Evolutionary conservation across 192 early-diverging fungal genomes (phyloP).

Genomic region (Mortierella claussenii): DNA sequence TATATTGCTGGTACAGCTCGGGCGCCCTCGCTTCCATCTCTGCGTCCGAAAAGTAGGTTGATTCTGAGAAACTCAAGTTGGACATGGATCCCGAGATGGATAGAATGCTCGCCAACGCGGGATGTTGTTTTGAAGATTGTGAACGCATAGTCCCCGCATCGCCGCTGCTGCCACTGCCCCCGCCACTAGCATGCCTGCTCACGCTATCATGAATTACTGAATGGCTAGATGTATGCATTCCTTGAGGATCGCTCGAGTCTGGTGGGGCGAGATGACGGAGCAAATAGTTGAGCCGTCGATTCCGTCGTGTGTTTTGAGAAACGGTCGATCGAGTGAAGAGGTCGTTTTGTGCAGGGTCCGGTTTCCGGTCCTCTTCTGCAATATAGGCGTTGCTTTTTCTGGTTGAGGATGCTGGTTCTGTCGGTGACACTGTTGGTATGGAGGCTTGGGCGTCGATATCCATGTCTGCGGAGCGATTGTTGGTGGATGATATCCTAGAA

Average conservation of each 20-base stretch:
- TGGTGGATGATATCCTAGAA: background rate
- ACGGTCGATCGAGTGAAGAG: constrained; percentile 32
- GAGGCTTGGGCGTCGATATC: background rate
- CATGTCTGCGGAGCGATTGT: too few relatives aligned
- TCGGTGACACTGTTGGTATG: background rate
- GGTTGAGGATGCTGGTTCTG: background rate
- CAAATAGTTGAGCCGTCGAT: constrained; percentile 43
- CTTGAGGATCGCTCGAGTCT: constrained; percentile 3
- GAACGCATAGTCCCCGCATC: background rate
- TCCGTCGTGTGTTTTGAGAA: constrained; percentile 30
- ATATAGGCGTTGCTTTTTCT: background rate
- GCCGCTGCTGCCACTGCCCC: background rate
- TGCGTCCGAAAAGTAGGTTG: constrained; percentile 51
- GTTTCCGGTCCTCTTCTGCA: constrained; percentile 14
- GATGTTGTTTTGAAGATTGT: too few relatives aligned
- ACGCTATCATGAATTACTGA: background rate
- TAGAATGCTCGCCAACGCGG: constrained; percentile 32
- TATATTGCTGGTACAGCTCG: constrained; percentile 47
- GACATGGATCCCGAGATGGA: constrained; percentile 51
- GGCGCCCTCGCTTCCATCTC: constrained; percentile 46
- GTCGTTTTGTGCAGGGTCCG: constrained; percentile 23
- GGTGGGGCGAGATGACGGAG: constrained; percentile 48
- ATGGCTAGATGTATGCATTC: background rate
- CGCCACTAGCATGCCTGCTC: background rate
- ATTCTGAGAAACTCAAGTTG: constrained; percentile 45